Conservation (phyloP, 2,329 filamentous ascomycete species). For the Xylaria arbuscula region DNA sequence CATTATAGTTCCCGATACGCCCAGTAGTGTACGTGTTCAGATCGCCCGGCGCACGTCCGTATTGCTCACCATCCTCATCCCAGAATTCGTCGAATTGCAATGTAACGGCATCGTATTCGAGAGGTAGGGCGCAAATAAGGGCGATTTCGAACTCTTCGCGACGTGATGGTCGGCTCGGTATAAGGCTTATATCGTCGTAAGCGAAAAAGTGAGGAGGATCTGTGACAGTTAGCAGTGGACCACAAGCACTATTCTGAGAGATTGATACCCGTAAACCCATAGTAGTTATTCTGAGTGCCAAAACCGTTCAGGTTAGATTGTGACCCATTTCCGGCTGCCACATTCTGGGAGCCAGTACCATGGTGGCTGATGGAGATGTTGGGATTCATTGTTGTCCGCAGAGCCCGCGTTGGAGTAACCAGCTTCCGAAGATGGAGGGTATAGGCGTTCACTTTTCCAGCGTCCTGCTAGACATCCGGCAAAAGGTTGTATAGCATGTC, state of each 20-base stretch:
- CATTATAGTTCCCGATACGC: conserved; percentile 44
- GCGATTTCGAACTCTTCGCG: conserved; percentile 46
- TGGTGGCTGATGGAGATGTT: conserved; percentile 4
- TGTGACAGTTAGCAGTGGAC: not conserved
- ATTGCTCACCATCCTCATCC: conserved; percentile 37
- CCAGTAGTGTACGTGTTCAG: conserved; percentile 47
- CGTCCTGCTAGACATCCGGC: no score
- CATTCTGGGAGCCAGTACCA: not conserved
- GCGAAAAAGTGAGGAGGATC: not conserved
- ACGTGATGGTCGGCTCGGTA: conserved; percentile 12
- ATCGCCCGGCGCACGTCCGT: conserved; percentile 45
- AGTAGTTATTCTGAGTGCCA: conserved; percentile 23
- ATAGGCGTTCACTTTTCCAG: no score
- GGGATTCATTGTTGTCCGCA: not conserved
- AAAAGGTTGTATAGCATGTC: no score
- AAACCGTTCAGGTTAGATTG: conserved; percentile 9
- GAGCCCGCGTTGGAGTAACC: not conserved
- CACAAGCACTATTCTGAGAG: not conserved
- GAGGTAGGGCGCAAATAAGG: conserved; percentile 48
- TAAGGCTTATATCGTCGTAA: not conserved
- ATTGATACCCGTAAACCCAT: not conserved
- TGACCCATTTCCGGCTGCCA: conserved; percentile 1
- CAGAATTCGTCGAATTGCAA: conserved; percentile 45
- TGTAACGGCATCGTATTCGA: conserved; percentile 45
- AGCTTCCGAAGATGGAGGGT: no score